Base-by-base conservation (phyloP, 2,329 filamentous ascomycete species). In the Ophiostoma ips region DNA sequence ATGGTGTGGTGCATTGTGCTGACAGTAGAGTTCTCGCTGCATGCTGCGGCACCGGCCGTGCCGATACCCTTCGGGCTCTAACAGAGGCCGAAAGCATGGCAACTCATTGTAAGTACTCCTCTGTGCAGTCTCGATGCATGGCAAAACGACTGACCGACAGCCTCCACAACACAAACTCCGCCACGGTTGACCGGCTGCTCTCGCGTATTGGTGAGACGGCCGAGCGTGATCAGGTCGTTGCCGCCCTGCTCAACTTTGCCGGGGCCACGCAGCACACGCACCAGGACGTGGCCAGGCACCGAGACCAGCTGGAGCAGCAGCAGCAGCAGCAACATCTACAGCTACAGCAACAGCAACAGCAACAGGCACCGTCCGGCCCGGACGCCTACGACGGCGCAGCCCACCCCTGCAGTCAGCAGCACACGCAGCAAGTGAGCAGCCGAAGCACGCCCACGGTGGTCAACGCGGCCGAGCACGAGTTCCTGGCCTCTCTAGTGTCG, bases 111-210 rank as follows among this genome's bases (percentile, higher is more conserved):
- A 47, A 2, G 52, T 44, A 2, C 7, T 16, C 3, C 13, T 31
- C 2, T 36, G 2, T 5, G 34, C 5, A 11, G 11, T 3, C 10
- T 36, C 34, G n/a, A 8, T 7, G 35, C 15, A 18, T 9, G 35
- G 9, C 12, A 1, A 24, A 24, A 19, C 3, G 24, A n/a, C 19
- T 41, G n/a, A 37, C n/a, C 5, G 3, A 3, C 30, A 49, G 40
- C 21, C 47, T 46, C 13, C 34, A 41, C 46, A 53, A 48, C 28
- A 58, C 56, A 36, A 55, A 57, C 28, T 57, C 55, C 8, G 52
- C 52, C 34, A 58, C 56, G 0, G 55, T 59, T 10, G 58, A 59
- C 38, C 57, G 58, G 49, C 57, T 61, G 6, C 49, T 60, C 5
- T 53, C 54, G 3, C 55, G 55, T 6, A 58, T 59, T 18, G 55